Evolutionary conservation across 2,329 filamentous ascomycete genomes (phyloP).

Genomic region (Orbilia ellipsospora): DNA sequence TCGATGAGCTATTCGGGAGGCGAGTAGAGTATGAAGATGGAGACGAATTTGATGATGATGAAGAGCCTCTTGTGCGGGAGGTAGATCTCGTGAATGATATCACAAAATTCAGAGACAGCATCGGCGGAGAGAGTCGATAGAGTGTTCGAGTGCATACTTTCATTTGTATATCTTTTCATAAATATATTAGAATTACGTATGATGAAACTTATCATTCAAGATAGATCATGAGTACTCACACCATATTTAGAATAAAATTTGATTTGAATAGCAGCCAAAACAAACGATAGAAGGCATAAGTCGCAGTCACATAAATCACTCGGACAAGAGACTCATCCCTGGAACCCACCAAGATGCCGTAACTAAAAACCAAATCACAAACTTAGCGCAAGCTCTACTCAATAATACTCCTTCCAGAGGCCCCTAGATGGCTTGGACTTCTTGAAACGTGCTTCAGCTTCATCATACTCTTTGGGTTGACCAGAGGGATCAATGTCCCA

Average conservation of each 20-base stretch:
- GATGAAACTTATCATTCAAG: too few species aligned
- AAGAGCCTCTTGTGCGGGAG: slow-evolving; percentile 21
- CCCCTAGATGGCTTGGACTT: neutral
- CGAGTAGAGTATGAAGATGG: neutral
- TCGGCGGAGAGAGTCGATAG: neutral
- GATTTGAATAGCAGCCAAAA: too few species aligned
- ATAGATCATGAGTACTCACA: too few species aligned
- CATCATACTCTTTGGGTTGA: slow-evolving; percentile 1
- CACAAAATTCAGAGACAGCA: too few species aligned
- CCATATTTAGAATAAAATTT: too few species aligned
- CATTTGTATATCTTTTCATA: too few species aligned
- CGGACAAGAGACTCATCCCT: too few species aligned
- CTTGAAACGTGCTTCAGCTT: neutral
- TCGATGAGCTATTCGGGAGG: slow-evolving; percentile 47
- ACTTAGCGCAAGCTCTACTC: slow-evolving; percentile 4
- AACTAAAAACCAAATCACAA: neutral
- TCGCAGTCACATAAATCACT: too few species aligned
- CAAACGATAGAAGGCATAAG: too few species aligned
- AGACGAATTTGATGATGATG: neutral
- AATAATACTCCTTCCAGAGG: slow-evolving; percentile 26
- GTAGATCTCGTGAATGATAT: slow-evolving; percentile 1
- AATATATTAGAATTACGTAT: too few species aligned
- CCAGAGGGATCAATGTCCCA: slow-evolving; percentile 22
- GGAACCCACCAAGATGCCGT: too few species aligned
- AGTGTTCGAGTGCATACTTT: too few species aligned